These are phyloP conservation scores for Salvia rosmarinus DNA, from an alignment of 257 asterid genomes.

Conservation along the genomic window DNA sequence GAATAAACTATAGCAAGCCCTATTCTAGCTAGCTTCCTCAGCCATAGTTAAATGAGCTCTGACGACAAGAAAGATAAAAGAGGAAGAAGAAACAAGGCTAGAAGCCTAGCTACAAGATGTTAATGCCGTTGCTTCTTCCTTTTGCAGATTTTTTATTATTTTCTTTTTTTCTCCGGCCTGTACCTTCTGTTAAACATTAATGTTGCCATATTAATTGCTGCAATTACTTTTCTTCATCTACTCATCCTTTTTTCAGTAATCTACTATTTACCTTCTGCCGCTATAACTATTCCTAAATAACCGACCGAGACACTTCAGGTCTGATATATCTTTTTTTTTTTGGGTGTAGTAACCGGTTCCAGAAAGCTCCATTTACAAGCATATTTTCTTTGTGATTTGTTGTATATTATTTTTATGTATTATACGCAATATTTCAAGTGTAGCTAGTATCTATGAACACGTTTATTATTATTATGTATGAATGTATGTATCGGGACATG, in stretches of 20 bases:
- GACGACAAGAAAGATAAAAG: constrained; percentile 10
- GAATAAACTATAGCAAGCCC: constrained; percentile 53
- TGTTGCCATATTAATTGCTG: constrained; percentile 46
- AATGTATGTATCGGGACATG: too few species aligned
- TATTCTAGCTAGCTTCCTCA: constrained; percentile 28
- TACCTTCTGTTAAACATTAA: constrained; percentile 47
- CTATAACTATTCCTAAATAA: background rate
- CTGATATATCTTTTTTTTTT: too few species aligned
- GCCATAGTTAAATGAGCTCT: constrained; percentile 31
- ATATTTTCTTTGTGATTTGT: too few species aligned
- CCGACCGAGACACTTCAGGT: too few species aligned
- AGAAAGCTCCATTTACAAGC: too few species aligned
- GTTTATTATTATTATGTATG: too few species aligned
- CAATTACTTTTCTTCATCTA: constrained; percentile 50
- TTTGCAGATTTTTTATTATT: constrained; percentile 24
- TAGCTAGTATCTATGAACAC: too few species aligned
- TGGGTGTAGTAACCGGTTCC: too few species aligned
- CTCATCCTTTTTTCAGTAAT: constrained; percentile 29
- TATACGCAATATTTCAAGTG: too few species aligned
- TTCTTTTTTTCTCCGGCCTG: background rate
- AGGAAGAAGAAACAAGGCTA: constrained; percentile 3
- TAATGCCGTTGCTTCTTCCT: constrained; percentile 36
- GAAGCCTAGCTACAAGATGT: constrained; percentile 14
- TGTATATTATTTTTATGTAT: too few species aligned
- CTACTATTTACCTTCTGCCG: background rate